A percentile compares a stretch with the other conserved stretches of the same genome.
Conservation (phyloP, 805 yeast species). For the Pichia pseudocactophila region DNA sequence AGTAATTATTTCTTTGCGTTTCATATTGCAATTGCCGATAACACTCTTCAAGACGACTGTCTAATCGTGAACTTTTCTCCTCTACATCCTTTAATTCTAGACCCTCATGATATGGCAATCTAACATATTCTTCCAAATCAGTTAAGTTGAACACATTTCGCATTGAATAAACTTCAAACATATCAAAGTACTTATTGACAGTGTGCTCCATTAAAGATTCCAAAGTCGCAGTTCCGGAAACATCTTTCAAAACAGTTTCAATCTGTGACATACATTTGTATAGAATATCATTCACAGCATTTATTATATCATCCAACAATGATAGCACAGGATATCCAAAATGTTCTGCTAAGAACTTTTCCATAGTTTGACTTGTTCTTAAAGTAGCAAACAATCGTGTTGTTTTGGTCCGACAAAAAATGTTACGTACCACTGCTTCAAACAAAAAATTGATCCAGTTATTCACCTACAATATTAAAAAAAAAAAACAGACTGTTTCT, state of each 20-base stretch:
- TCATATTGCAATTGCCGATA: not conserved
- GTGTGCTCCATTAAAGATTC: slow-evolving; percentile 68
- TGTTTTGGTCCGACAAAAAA: not conserved
- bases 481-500: not conserved
- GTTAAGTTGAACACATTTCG: slow-evolving; percentile 62
- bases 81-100: slow-evolving; percentile 25
- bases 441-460: too few relatives aligned
- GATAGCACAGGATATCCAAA: slow-evolving; percentile 78
- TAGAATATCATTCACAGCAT: slow-evolving; percentile 77
- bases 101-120: slow-evolving; percentile 59
- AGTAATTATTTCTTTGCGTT: not conserved
- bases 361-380: not conserved
- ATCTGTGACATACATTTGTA: slow-evolving; percentile 74
- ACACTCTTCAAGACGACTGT: slow-evolving; percentile 12
- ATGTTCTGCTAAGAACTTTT: slow-evolving; percentile 59
- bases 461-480: too few relatives aligned
- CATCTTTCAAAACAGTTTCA: slow-evolving; percentile 47
- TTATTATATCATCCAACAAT: slow-evolving; percentile 77
- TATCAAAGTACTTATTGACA: slow-evolving; percentile 77
- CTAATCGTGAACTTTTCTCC: slow-evolving; percentile 14
- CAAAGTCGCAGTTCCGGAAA: slow-evolving; percentile 66
- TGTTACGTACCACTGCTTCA: slow-evolving; percentile 3
- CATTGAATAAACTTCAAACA: slow-evolving; percentile 71
- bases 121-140: slow-evolving; percentile 51
- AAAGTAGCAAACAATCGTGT: too few relatives aligned